These are phyloP conservation scores for Torrubiellomyces zombiae DNA, from an alignment of 2,329 filamentous ascomycete species.

Conservation along the genomic window DNA sequence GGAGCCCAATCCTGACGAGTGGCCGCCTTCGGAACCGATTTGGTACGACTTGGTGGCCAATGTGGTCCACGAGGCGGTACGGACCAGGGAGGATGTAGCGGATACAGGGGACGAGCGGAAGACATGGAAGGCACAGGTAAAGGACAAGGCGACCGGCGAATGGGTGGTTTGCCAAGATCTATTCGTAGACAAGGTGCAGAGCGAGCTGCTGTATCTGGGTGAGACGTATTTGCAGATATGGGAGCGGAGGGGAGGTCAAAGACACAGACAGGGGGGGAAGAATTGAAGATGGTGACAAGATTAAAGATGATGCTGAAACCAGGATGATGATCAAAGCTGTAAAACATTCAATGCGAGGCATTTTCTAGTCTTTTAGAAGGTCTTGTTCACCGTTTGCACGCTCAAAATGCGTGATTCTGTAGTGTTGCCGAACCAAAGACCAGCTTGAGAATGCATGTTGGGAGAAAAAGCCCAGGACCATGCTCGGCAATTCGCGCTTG, in stretches of 20 bases:
- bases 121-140: slow-evolving; percentile 85
- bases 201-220: slow-evolving; percentile 77
- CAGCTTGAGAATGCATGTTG: too few species aligned
- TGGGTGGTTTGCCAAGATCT: slow-evolving; percentile 93
- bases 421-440: too few species aligned
- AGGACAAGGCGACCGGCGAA: slow-evolving; percentile 63
- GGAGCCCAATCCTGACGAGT: slow-evolving; percentile 61
- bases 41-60: slow-evolving; percentile 94
- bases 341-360: too few species aligned
- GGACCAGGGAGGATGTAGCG: slow-evolving; percentile 66
- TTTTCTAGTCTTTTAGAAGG: too few species aligned
- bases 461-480: too few species aligned
- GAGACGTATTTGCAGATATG: slow-evolving; percentile 95
- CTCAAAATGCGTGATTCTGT: too few species aligned
- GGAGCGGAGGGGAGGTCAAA: slow-evolving; percentile 57
- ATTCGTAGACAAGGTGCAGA: slow-evolving; percentile 78
- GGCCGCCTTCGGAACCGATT: slow-evolving; percentile 64
- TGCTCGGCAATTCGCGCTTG: too few species aligned
- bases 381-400: too few species aligned
- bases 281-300: too few species aligned
- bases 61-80: slow-evolving; percentile 72
- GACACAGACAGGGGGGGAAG: too few species aligned
- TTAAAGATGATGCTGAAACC: too few species aligned
- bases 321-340: too few species aligned
- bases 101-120: slow-evolving; percentile 76